Evolutionary conservation across 2,329 filamentous ascomycete species (phyloP), one percentile per base, ranked within the genome.

Genomic region (Cyclaneusma minus): DNA sequence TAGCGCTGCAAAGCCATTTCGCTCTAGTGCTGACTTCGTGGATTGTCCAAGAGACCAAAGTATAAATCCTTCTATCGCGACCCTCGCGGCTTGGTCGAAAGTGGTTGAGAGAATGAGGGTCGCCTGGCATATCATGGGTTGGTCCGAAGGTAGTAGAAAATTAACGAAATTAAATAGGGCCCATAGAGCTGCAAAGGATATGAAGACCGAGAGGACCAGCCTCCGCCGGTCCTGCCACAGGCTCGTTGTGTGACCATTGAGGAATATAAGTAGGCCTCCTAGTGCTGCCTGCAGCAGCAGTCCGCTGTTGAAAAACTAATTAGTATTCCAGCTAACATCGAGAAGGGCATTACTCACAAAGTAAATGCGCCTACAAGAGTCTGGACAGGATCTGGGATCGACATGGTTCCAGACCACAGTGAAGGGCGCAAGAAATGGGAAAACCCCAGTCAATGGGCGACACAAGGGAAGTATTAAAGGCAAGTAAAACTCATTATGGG

Each of bases 121-220:
- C 5, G 27, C 32, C 23, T 48, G 44, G 28, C 47, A 50, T 6
- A 32, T 29, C 17, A 32, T 33, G 1, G 38, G 31, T 9, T 17
- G 13, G n/a, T 20, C 18, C 10, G 29, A 16, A 7, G 37, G 27
- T 15, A 48, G 30, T 22, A 46, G 31, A 12, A 48, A 36, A 23
- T 42, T 42, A 22, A 45, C 15, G 30, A 50, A 50, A 25, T 43
- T 38, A 16, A 45, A 25, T 34, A 40, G 39, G 27, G 45, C 41
- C 28, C 28, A 48, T 29, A 49, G 28, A 24, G 43, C 38, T 21
- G 41, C 39, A 33, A 43, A 48, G 13, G 45, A 31, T 28, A 50
- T 29, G 34, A 50, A 50, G 20, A 48, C 30, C 27, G 43, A 29
- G 45, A 50, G 46, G 43, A 44, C 46, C 44, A 50, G 47, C 45